phyloP scores from a whole-genome alignment of 1,284 basidiomycete genomes.

The Puccinia polysora region DNA sequence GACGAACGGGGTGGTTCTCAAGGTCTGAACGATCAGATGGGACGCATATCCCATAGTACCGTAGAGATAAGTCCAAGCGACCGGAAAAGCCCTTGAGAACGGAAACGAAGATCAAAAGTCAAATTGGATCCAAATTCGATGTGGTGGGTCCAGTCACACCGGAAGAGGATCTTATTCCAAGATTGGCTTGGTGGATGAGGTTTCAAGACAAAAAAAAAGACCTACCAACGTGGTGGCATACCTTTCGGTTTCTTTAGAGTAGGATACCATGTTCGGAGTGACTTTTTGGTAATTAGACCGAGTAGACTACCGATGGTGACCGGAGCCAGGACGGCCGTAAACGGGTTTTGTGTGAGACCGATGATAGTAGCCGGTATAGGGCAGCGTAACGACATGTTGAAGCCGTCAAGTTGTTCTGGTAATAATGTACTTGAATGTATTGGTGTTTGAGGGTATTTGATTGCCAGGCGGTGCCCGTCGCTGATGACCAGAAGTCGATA shows the following conservation, averaged over 20 bases:
- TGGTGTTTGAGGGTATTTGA: too few species aligned
- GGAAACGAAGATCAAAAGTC: too few species aligned
- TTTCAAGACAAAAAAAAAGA: too few species aligned
- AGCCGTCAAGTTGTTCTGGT: too few species aligned
- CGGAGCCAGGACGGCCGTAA: conserved; percentile 50
- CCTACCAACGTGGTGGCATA: conserved; percentile 27
- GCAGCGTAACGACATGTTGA: conserved; percentile 13
- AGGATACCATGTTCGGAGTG: conserved; percentile 46
- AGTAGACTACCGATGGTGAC: conserved; percentile 46
- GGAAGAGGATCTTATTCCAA: not conserved
- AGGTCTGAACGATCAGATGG: conserved; percentile 48
- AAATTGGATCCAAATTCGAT: too few species aligned
- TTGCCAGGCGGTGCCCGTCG: too few species aligned
- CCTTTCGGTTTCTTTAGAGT: conserved; percentile 16
- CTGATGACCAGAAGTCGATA: too few species aligned
- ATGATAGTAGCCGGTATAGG: conserved; percentile 20
- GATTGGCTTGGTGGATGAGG: not conserved
- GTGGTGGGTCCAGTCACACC: too few species aligned
- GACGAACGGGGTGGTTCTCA: conserved; percentile 48
- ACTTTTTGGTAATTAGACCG: conserved; percentile 47
- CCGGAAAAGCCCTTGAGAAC: conserved; percentile 44
- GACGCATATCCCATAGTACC: conserved; percentile 50
- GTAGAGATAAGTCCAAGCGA: conserved; percentile 51
- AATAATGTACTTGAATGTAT: too few species aligned
- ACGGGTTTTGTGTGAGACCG: conserved; percentile 48